Percentiles rank a stretch among this genome's conserved stretches.
These are phyloP conservation scores for Articulospora tetracladia DNA, from an alignment of 495 filamentous ascomycete species.

Conservation along the genomic window DNA sequence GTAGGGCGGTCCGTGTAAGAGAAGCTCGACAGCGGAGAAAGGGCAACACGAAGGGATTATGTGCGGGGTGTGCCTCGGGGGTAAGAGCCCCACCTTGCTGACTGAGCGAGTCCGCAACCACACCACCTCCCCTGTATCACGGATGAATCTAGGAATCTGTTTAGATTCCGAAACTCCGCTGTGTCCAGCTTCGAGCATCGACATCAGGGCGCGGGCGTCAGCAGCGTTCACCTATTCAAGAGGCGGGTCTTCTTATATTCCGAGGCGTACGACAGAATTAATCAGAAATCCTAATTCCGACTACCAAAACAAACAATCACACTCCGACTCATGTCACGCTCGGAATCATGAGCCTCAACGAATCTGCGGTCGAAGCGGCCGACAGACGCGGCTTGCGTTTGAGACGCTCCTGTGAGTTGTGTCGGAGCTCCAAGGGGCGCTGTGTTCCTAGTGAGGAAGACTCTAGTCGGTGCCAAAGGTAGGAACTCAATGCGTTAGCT, in stretches of 20 bases:
- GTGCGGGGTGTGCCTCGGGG: no score
- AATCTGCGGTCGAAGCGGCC: not conserved
- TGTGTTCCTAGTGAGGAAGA: slow-evolving; percentile 11
- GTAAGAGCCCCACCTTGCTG: no score
- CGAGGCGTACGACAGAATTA: not conserved
- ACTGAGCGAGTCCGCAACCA: no score
- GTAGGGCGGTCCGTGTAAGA: no score
- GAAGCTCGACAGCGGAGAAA: no score
- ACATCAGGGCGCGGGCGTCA: not conserved
- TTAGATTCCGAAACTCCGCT: not conserved
- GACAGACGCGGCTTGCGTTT: not conserved
- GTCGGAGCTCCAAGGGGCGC: slow-evolving; percentile 10
- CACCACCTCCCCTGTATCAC: not conserved
- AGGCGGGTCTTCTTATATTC: not conserved
- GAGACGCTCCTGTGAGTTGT: slow-evolving; percentile 13
- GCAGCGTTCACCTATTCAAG: not conserved
- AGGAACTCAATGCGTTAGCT: not conserved
- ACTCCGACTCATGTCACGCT: not conserved
- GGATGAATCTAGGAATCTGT: not conserved
- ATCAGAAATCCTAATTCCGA: not conserved
- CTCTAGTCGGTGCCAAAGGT: slow-evolving; percentile 6
- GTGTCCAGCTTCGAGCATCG: not conserved
- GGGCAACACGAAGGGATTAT: no score
- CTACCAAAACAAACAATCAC: not conserved
- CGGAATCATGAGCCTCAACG: not conserved